Evolutionary conservation across 306 rosid genomes (phyloP).

Genomic region (Astragalus membranaceus): DNA sequence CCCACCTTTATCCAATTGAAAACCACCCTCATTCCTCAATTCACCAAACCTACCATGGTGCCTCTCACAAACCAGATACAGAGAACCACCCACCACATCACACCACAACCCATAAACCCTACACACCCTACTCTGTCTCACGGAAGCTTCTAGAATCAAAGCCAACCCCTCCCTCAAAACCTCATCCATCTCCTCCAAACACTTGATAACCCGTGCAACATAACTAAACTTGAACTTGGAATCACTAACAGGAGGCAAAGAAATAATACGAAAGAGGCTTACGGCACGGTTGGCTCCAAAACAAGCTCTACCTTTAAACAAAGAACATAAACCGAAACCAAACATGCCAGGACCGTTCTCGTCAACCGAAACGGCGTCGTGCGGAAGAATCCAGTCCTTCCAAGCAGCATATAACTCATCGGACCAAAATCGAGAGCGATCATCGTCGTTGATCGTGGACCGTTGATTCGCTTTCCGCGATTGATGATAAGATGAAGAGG

Average conservation of each 20-base stretch:
- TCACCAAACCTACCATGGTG: constrained; percentile 11
- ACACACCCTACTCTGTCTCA: constrained; percentile 37
- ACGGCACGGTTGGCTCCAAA: constrained; percentile 31
- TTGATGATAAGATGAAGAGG: background rate
- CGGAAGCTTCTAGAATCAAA: constrained; percentile 50
- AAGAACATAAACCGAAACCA: constrained; percentile 16
- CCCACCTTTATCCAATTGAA: constrained; percentile 26
- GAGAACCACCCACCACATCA: constrained; percentile 47
- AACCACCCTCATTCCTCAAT: constrained; percentile 30
- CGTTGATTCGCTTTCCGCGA: constrained; percentile 12
- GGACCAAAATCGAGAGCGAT: constrained; percentile 50
- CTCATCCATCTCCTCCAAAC: constrained; percentile 62
- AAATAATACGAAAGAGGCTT: constrained; percentile 45
- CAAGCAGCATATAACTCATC: constrained; percentile 56
- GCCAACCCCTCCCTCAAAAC: constrained; percentile 48
- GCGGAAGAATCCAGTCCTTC: constrained; percentile 62
- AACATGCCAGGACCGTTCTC: constrained; percentile 14
- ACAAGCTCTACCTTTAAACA: constrained; percentile 32
- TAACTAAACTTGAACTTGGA: constrained; percentile 43
- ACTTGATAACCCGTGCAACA: constrained; percentile 44
- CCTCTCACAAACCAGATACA: constrained; percentile 60
- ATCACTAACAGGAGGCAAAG: constrained; percentile 19
- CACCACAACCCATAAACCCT: constrained; percentile 76
- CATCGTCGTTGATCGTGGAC: background rate
- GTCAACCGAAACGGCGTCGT: constrained; percentile 40